A percentile compares a stretch with the other conserved stretches of the same genome.
These are phyloP conservation scores for Urtica urens DNA, from an alignment of 306 rosid species.

Conservation along the genomic window DNA sequence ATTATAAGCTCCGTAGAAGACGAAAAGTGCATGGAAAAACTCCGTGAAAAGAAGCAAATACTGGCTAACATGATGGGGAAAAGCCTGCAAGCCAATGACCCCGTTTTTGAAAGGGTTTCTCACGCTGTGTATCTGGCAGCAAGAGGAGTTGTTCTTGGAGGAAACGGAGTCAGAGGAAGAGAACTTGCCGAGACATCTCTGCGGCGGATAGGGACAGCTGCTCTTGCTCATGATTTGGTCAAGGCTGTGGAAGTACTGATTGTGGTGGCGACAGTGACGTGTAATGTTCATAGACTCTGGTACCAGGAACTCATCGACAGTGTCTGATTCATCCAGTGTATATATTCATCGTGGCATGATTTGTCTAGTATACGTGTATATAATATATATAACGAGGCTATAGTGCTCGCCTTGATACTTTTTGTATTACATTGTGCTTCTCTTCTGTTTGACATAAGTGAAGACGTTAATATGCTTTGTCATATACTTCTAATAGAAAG, in stretches of 20 bases:
- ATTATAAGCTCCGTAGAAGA: background rate
- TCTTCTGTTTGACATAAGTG: too few species aligned
- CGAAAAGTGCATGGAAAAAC: slow-evolving; percentile 7
- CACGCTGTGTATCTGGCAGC: slow-evolving; percentile 17
- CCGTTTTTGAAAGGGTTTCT: slow-evolving; percentile 16
- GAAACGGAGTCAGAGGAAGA: slow-evolving; percentile 24
- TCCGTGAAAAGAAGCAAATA: slow-evolving; percentile 17
- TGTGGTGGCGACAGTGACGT: slow-evolving; percentile 22
- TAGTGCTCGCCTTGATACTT: too few species aligned
- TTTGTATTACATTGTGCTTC: too few species aligned
- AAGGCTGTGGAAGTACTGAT: slow-evolving; percentile 24
- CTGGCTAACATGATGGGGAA: slow-evolving; percentile 25
- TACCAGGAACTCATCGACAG: slow-evolving; percentile 19
- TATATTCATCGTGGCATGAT: too few species aligned
- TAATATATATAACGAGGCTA: too few species aligned
- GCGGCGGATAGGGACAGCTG: slow-evolving; percentile 18
- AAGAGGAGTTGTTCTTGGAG: slow-evolving; percentile 24
- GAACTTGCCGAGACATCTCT: slow-evolving; percentile 17
- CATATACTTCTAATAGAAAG: too few species aligned
- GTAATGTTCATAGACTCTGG: slow-evolving; percentile 27
- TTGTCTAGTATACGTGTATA: too few species aligned
- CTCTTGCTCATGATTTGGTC: slow-evolving; percentile 10
- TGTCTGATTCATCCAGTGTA: background rate
- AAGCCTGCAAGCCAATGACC: slow-evolving; percentile 22
- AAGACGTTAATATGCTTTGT: too few species aligned